phyloP scores from a whole-genome alignment of 1,284 basidiomycete genomes.

The Phlebopus sp. region DNA sequence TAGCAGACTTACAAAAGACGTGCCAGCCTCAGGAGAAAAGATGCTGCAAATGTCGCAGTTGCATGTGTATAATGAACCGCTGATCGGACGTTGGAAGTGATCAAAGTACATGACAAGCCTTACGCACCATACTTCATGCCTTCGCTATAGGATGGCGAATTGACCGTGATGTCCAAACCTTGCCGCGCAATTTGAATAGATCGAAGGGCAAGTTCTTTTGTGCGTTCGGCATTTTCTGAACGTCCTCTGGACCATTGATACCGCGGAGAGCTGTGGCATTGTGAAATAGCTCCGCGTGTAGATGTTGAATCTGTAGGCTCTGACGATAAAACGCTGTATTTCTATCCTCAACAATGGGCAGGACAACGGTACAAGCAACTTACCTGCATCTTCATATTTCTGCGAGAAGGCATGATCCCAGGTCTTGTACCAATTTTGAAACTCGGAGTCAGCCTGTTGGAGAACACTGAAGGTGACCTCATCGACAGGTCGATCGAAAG shows the following conservation, averaged over 20 bases:
- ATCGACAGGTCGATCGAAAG: constrained; percentile 65
- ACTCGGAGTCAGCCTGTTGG: constrained; percentile 62
- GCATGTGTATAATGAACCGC: constrained; percentile 89
- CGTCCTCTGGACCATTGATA: constrained; percentile 74
- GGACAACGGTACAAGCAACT: constrained; percentile 16
- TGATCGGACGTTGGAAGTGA: constrained; percentile 29
- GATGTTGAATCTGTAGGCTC: constrained; percentile 75
- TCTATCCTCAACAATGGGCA: constrained; percentile 1
- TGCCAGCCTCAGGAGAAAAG: constrained; percentile 81
- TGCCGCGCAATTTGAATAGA: constrained; percentile 70
- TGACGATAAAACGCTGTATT: constrained; percentile 74
- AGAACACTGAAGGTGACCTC: constrained; percentile 66
- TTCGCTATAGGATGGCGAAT: constrained; percentile 78
- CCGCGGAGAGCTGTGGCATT: constrained; percentile 75
- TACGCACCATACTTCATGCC: constrained; percentile 82
- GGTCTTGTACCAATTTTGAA: constrained; percentile 67
- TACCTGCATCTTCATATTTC: constrained; percentile 78
- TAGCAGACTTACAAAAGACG: constrained; percentile 70
- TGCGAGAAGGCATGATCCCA: constrained; percentile 80
- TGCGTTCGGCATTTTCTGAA: constrained; percentile 66
- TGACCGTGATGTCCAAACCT: constrained; percentile 71
- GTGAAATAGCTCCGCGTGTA: constrained; percentile 78
- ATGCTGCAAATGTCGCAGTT: constrained; percentile 89
- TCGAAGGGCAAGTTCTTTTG: constrained; percentile 68
- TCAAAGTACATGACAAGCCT: constrained; percentile 1